Evolutionary conservation across 352 stramenopile species (phyloP), one percentile per base, ranked within the genome.

Genomic region (Phytophthora sp.): DNA sequence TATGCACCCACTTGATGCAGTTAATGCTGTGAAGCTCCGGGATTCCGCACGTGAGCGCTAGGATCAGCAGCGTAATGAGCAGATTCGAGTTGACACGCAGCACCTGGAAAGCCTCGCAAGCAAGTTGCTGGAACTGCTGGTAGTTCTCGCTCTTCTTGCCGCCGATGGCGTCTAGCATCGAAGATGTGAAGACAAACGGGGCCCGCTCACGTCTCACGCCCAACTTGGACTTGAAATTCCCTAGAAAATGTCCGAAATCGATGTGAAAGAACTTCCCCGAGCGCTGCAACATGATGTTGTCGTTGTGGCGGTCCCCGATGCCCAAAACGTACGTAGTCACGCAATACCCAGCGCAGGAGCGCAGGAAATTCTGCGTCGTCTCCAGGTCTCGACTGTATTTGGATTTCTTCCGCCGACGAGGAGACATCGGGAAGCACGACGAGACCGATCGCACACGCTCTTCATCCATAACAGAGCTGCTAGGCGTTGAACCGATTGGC

Each of bases 191-290:
- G n/a, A 98, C 82, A 56, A 98, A 98, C 29, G 88, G 88, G 1
- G 90, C 84, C 23, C 86, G 85, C 65, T 98, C 94, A 7, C 93
- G 78, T 64, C 97, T 97, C 38, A 98, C 82, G 8, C 94, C 94
- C 13, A 96, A 58, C 60, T 98, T 98, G 21, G 76, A 90, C 73
- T 98, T 98, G 73, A 98, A 98, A 47, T 98, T 96, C n/a, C 94
- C 94, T 24, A 98, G 69, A 51, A 98, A 98, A 64, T 98, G 94
- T 1, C 96, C 95, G 66, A 98, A 99, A 55, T 99, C 96, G 51
- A 99, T 98, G 84, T 99, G 96, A 74, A 99, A 98, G 21, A 98
- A 86, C 60, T 96, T 96, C 0, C 95, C 95, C 5, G 93, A 89
- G 16, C 82, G 80, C 64, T 96, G 96, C 44, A 98, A 73, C 96